phyloP scores from a whole-genome alignment of 257 asterid genomes.

The Marsdenia floribunda region DNA sequence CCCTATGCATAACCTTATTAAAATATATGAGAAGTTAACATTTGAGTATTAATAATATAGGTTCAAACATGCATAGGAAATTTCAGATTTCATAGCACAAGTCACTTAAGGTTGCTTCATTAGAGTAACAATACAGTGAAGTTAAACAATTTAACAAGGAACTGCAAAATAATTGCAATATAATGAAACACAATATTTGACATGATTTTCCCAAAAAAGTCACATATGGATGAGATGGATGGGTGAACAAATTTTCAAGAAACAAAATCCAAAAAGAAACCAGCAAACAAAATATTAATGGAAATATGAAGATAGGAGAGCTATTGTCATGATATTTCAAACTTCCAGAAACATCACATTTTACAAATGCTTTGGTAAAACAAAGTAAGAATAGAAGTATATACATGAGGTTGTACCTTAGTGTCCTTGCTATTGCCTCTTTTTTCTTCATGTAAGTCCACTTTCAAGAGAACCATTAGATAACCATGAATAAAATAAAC shows the following conservation, averaged over 20 bases:
- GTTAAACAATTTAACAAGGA: not conserved
- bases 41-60: too few relatives aligned
- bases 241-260: too few relatives aligned
- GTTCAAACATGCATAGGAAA: not conserved
- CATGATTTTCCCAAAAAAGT: not conserved
- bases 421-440: constrained; percentile 36
- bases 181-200: not conserved
- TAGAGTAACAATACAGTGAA: not conserved
- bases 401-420: constrained; percentile 45
- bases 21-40: too few relatives aligned
- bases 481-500: too few relatives aligned
- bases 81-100: not conserved
- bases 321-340: not conserved
- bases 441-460: too few relatives aligned
- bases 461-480: too few relatives aligned
- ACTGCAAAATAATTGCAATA: not conserved
- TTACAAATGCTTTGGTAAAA: not conserved
- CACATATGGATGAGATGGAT: not conserved
- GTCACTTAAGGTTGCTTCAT: not conserved
- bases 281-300: not conserved
- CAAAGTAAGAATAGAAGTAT: constrained; percentile 1
- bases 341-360: not conserved
- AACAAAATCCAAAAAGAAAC: not conserved
- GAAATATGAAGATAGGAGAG: not conserved
- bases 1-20: too few relatives aligned